These are phyloP conservation scores for Phytophthora colocasiae DNA, from an alignment of 352 stramenopile genomes.

Conservation along the genomic window DNA sequence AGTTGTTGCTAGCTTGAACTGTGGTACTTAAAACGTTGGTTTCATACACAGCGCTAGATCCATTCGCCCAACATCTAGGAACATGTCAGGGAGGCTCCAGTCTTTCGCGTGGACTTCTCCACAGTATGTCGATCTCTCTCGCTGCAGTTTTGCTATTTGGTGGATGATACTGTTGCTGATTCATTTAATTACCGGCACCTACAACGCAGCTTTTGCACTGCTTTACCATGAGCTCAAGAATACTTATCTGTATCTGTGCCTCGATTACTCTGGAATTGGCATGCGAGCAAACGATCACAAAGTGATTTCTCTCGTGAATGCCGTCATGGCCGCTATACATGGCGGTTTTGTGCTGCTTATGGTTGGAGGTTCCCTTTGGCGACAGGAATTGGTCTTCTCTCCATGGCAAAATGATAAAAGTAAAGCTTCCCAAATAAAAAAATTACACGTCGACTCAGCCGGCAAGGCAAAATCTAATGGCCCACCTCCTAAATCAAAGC, in stretches of 20 bases:
- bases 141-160: background rate
- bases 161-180: background rate
- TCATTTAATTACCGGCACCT: background rate
- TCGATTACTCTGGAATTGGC: constrained; percentile 4
- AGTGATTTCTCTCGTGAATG: background rate
- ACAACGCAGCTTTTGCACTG: background rate
- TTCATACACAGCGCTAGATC: too few species aligned
- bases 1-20: too few species aligned
- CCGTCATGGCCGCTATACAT: background rate
- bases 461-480: constrained; percentile 1
- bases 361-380: background rate
- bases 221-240: background rate
- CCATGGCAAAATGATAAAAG: constrained; percentile 2
- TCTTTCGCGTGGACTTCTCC: background rate
- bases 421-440: too few species aligned
- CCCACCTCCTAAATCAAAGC: background rate
- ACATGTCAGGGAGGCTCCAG: background rate
- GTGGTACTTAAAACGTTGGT: too few species aligned
- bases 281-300: background rate
- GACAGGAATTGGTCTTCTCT: background rate
- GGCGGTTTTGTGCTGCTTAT: background rate
- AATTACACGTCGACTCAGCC: too few species aligned
- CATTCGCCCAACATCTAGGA: too few species aligned
- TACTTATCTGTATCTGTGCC: background rate
- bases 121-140: constrained; percentile 2